Base-by-base conservation (phyloP, 2,329 filamentous ascomycete genomes). In the Sordariomycetes sp. region DNA sequence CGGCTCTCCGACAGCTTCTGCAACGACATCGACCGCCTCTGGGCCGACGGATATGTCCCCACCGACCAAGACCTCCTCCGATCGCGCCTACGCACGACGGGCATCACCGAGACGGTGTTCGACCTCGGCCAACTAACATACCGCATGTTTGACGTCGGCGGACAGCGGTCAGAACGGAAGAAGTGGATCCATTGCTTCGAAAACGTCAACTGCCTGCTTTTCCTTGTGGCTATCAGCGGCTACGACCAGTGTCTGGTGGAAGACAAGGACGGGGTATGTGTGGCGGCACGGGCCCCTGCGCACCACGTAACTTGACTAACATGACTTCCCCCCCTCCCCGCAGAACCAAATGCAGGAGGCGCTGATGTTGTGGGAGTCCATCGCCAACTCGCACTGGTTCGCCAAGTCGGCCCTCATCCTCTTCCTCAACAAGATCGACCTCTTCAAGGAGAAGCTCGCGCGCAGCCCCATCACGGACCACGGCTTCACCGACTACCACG, bases 131-230 rank as follows among this genome's bases (percentile, higher is more conserved):
- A 96, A 66, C 78, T 96, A 62, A 96, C 90, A 58, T 96, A 96
- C 77, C 85, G 90, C 64, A 96, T 96, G 91, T 96, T 96, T 74
- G 91, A 96, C 67, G 91, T 96, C 52, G 91, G 91, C 80, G 92
- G 91, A 62, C 91, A 96, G 74, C 84, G 91, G 70, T 96, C 90
- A 7, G 91, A 96, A 75, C 86, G 91, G 69, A 96, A 96, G 87
- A 96, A 96, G 83, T 96, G 91, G 91, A 96, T 96, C 65, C 91
- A 96, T 77, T 96, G 91, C 76, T 96, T 96, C 68, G 90, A 96
- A 69, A 94, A 94, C 62, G 90, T 96, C 61, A 90, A 94, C 66
- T 91, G 89, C 63, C 78, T 97, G 57, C 77, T 97, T 48, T 97
- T 97, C 73, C 80, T 97, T 63, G 92, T 96, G 56, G 91, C 92